These are phyloP conservation scores for Trichoderma breve DNA, from an alignment of 2,329 filamentous ascomycete genomes.

Conservation along the genomic window DNA sequence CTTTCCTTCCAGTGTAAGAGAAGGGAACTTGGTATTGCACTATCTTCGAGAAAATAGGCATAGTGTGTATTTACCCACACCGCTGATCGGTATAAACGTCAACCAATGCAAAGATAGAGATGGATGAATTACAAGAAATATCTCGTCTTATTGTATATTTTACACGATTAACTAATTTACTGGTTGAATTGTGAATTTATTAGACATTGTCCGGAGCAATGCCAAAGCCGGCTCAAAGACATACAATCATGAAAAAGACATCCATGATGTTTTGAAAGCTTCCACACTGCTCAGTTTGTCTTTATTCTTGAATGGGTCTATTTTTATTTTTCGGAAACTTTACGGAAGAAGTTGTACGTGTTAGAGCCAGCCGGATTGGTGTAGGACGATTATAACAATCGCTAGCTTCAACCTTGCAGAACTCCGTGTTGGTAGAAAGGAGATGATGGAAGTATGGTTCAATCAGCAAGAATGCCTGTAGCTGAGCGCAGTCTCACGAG, in stretches of 20 bases:
- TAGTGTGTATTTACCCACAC: neutral
- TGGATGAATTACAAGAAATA: neutral
- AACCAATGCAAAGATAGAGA: neutral
- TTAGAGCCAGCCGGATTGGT: neutral
- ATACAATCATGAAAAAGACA: neutral
- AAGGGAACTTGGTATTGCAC: neutral
- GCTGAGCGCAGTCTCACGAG: neutral
- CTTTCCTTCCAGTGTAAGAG: neutral
- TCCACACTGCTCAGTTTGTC: neutral
- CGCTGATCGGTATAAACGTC: neutral
- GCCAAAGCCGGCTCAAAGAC: too few species aligned
- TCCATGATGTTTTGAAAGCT: neutral
- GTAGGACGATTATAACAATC: neutral
- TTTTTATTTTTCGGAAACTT: neutral
- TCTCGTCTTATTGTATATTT: too few species aligned
- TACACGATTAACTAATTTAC: too few species aligned
- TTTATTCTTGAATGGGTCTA: neutral
- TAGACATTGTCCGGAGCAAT: too few species aligned
- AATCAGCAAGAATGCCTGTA: neutral
- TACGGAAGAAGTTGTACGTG: neutral
- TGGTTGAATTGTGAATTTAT: too few species aligned
- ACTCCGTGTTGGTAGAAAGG: neutral
- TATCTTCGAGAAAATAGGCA: neutral
- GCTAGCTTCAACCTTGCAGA: neutral
- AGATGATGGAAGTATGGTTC: neutral